These are phyloP conservation scores for Calcarisporium arbuscula DNA, from an alignment of 2,329 filamentous ascomycete genomes.

Conservation along the genomic window DNA sequence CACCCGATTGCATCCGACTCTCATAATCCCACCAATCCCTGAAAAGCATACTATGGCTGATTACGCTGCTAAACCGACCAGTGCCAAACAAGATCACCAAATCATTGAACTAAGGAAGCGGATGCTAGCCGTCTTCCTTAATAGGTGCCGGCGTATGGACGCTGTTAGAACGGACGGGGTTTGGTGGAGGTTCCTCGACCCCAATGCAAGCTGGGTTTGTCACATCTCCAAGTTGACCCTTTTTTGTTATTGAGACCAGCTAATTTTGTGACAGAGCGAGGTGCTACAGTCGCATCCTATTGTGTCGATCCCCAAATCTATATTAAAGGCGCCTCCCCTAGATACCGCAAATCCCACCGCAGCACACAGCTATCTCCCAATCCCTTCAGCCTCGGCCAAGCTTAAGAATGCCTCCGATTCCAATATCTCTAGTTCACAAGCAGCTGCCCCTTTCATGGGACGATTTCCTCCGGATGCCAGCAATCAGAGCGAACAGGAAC, in stretches of 20 bases:
- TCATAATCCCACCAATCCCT: constrained; percentile 93
- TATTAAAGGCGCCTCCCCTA: constrained; percentile 89
- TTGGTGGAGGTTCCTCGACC: constrained; percentile 96
- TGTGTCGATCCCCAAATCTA: constrained; percentile 85
- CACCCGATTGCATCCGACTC: constrained; percentile 84
- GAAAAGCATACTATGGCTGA: constrained; percentile 99
- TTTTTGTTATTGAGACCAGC: constrained; percentile 4
- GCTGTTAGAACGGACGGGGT: constrained; percentile 88
- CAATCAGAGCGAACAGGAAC: constrained; percentile 75
- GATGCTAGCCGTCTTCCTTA: constrained; percentile 93
- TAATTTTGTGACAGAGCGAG: constrained; percentile 59
- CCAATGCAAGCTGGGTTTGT: constrained; percentile 93
- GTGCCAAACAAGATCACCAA: constrained; percentile 92
- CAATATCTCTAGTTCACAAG: constrained; percentile 29
- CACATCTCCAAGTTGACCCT: constrained; percentile 1
- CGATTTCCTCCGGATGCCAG: constrained; percentile 78
- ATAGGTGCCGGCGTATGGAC: constrained; percentile 88
- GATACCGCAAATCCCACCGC: constrained; percentile 87
- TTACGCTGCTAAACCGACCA: constrained; percentile 95
- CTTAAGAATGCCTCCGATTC: constrained; percentile 54
- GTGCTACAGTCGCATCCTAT: constrained; percentile 91
- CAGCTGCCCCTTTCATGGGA: constrained; percentile 55
- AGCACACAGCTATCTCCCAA: constrained; percentile 80
- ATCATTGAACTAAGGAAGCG: constrained; percentile 96
- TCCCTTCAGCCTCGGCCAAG: constrained; percentile 81